Base-by-base conservation (phyloP, 1,284 basidiomycete genomes). In the Somion occarium region DNA sequence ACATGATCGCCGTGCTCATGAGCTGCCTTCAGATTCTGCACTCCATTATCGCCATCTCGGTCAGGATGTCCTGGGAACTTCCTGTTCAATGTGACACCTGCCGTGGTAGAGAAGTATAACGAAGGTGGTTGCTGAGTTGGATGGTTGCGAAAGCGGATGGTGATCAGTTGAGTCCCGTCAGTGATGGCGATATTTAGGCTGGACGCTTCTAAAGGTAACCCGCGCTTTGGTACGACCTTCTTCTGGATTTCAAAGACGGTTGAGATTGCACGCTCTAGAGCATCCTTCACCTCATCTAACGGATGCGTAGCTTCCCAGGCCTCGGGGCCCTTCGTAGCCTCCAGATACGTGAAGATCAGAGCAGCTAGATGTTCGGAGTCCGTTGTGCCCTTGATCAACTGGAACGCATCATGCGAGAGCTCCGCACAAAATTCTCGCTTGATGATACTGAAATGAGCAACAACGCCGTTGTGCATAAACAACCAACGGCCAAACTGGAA, bases 401-500 rank as follows among this genome's bases (percentile, higher is more conserved):
- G 53, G 44, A 62, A 57, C 41, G 64, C 65, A 44, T 60, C 60
- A 44, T 59, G 52, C 22, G 59, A 62, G 49, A 65, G 54, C 43
- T 52, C 52, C 44, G 60, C 51, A 23, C 57, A 48, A 19, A 64
- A 46, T 49, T 60, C 58, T 46, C 62, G 57, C 53, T 57, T 53
- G 51, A 69, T 63, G 30, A 48, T 26, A 49, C 56, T 55, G 53
- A 69, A 71, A 49, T 66, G 59, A 30, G 66, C 60, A 47, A 70
- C 57, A 47, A 51, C 55, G 38, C 70, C 71, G 63, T 72, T 71
- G 61, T 72, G 70, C 64, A 69, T 70, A 59, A 73, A 70, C 30
- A 62, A 55, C 54, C 66, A 63, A 7, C 69, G 64, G 5, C 70
- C 70, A 50, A 71, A 70, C 9, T 58, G 53, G 59, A 68, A 72